Base-by-base conservation (phyloP, 257 asterid genomes). In the Solanum clarkiae region DNA sequence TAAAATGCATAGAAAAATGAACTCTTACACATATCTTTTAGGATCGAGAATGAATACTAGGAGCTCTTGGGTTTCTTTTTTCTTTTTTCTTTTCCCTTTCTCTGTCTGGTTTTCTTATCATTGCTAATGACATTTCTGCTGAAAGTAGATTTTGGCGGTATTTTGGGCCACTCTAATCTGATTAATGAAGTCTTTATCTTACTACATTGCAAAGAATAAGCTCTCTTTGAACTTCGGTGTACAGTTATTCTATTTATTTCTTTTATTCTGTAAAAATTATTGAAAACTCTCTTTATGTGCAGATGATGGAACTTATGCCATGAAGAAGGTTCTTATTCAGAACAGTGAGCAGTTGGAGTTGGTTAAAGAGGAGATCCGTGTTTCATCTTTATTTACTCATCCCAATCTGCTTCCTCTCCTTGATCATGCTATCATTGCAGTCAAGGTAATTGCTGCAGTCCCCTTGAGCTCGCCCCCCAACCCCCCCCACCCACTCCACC, bases 221-320 rank as follows among this genome's bases (percentile, higher is more conserved):
- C 26, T 77, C 26, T 53, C 63, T 77, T 51, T 53, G 26, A 77
- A 77, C 65, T 32, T 77, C 10, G 82, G 82, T 77, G 12, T 75
- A 16, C 60, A 75, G 24, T 49, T 24, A 49, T 75, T 75, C 26
- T 22, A 53, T 12, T 53, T 65, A 26, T 77, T 26, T 77, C 26
- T 16, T 77, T 53, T 51, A 53, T 26, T 51, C 44, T 15, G 62
- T 77, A 15, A 51, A 17, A 2, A 77, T 5, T 49, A 26, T 77
- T 77, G 62, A 53, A 53, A 77, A 51, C 7, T 26, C 26, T 77
- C 45, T 51, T 45, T 85, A 83, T 84, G 81, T 88, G 86, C 91
- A 97, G 99, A 84, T 85, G 98, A 97, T 91, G 99, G 99, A 83
- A 95, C 96, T 62, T 97, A 97, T 88, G 99, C 99, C n/a, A 92